Evolutionary conservation across 768 basidiomycete species (phyloP), one percentile per base, ranked within the genome.

Genomic region (Dentipellis sp.): DNA sequence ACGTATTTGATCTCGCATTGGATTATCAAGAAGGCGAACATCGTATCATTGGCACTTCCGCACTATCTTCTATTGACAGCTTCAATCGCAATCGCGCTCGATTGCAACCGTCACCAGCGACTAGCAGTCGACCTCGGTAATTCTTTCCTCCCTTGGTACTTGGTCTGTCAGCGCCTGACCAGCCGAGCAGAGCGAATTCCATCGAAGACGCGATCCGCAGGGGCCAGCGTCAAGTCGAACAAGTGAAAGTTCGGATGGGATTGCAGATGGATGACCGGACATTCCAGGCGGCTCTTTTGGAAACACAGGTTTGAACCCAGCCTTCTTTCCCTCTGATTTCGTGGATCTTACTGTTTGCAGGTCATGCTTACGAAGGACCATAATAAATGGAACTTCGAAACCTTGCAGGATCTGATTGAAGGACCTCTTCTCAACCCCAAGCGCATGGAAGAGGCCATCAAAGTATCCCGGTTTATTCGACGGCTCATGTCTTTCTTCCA

Each of bases 241-340:
- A 93, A 63, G 85, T 82, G 22, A 94, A 91, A 69, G 76, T 97
- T 54, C 91, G 93, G 67, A 79, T 88, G 66, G 88, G 86, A 58
- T 83, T 97, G 80, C 89, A 92, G 71, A 91, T 98, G 82, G 97
- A 99, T 67, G 97, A 98, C 68, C 86, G 79, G 67, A 81, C 87
- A 4, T 99, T 98, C 70, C 91, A 94, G 65, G 75, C 84, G 4
- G 79, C 77, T 40, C 74, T 99, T 51, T 75, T 94, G 19, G 93
- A 97, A 63, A 91, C 92, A 2, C 90, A 93, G 71, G 92, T 92
- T 53, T 58, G 67, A 67, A 7, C 38, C 21, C 11, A 21, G 12
- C 19, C 12, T 46, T 57, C 19, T 10, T 23, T 34, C 5, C 14
- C 11, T 34, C 29, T 34, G 10, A 21, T 34, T 50, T 22, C 17